phyloP scores from a whole-genome alignment of 2,329 filamentous ascomycete genomes.

The Neonectria faginata region DNA sequence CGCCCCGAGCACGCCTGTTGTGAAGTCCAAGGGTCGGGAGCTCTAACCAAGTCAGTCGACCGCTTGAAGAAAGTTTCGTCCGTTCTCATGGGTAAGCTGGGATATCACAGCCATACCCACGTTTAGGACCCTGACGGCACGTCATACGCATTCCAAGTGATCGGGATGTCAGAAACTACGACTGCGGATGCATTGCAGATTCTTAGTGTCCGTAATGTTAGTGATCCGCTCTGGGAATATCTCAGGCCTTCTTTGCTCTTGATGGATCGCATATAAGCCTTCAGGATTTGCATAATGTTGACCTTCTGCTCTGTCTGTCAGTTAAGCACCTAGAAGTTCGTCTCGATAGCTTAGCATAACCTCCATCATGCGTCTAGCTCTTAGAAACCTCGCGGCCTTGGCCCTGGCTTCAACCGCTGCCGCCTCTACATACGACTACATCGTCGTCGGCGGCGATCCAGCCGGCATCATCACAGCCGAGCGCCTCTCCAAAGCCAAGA shows the following conservation, averaged over 20 bases:
- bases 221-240: background rate
- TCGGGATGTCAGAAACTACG: background rate
- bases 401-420: background rate
- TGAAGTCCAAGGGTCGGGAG: conserved; percentile 8
- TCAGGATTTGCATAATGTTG: background rate
- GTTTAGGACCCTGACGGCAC: background rate
- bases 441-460: conserved; percentile 42
- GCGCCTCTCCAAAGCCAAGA: conserved; percentile 70
- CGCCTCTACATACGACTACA: conserved; percentile 39
- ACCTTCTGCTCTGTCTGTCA: too few relatives aligned
- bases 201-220: background rate
- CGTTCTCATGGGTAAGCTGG: background rate
- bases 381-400: conserved; percentile 21
- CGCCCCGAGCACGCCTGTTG: conserved; percentile 6
- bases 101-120: background rate
- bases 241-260: background rate
- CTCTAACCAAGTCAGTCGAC: conserved; percentile 9
- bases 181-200: background rate
- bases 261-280: background rate
- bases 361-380: conserved; percentile 19
- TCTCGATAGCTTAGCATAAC: background rate
- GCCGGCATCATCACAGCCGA: conserved; percentile 44
- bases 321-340: background rate
- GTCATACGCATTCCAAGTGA: background rate
- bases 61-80: conserved; percentile 8